phyloP scores from a whole-genome alignment of 306 rosid genomes.

The Echinosophora koreensis region DNA sequence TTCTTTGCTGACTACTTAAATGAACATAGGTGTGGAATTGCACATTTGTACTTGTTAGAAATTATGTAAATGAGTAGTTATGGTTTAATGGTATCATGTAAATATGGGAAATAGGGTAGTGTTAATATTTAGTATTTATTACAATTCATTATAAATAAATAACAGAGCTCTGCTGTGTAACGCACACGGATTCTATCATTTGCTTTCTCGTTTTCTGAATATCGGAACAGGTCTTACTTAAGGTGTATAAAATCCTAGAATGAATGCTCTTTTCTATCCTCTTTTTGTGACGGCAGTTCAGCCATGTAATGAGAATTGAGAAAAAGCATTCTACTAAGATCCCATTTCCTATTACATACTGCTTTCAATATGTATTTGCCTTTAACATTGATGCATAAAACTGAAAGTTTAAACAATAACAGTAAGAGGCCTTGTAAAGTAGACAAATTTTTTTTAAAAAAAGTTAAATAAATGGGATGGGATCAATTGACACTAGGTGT shows the following conservation, averaged over 20 bases:
- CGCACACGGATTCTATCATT: too few species aligned
- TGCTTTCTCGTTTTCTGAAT: too few species aligned
- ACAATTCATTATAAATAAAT: too few species aligned
- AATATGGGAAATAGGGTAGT: too few species aligned
- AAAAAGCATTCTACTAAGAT: neutral
- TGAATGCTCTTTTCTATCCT: neutral
- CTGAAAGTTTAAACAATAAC: constrained; percentile 18
- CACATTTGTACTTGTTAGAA: too few species aligned
- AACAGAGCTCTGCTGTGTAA: too few species aligned
- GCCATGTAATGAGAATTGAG: neutral
- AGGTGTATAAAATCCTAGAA: constrained; percentile 2
- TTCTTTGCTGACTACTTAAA: neutral
- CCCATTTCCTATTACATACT: constrained; percentile 4
- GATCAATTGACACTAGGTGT: too few species aligned
- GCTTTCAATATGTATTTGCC: neutral
- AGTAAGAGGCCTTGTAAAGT: neutral
- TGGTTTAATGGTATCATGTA: too few species aligned
- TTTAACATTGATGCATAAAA: neutral
- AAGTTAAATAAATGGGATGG: neutral
- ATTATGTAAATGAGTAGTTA: too few species aligned
- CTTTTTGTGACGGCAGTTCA: neutral
- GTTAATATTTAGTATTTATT: too few species aligned
- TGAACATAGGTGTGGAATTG: too few species aligned
- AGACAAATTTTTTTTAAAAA: neutral
- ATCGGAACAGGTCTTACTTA: neutral